Conservation (phyloP, 495 filamentous ascomycete species). For the Trichoderma erinaceum region DNA sequence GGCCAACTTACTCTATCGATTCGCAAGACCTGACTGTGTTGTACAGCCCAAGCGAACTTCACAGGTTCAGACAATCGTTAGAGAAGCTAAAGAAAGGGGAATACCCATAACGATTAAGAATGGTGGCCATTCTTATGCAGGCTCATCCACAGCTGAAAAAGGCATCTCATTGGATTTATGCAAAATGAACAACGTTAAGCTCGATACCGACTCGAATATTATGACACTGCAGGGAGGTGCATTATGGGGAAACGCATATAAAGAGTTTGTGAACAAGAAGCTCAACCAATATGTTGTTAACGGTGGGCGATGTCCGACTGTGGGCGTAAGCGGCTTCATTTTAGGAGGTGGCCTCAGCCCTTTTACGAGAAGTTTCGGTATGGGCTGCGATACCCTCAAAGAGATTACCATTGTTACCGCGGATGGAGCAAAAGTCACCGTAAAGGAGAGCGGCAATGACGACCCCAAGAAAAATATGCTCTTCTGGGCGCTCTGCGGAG, state of each 20-base stretch:
- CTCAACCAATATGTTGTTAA: constrained; percentile 37
- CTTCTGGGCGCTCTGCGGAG: constrained; percentile 53
- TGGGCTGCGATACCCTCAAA: constrained; percentile 43
- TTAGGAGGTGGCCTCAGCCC: constrained; percentile 48
- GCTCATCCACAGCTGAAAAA: constrained; percentile 17
- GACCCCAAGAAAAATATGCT: constrained; percentile 40
- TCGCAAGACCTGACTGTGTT: constrained; percentile 19
- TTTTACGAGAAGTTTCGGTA: constrained; percentile 35
- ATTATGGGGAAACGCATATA: constrained; percentile 40
- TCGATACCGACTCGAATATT: constrained; percentile 17
- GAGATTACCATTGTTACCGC: constrained; percentile 44
- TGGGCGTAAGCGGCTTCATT: constrained; percentile 45
- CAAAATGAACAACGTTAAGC: constrained; percentile 17
- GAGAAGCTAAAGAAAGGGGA: constrained; percentile 11
- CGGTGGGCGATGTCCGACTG: constrained; percentile 46
- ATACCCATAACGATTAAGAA: constrained; percentile 21
- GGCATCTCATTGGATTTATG: constrained; percentile 21
- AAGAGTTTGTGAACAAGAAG: constrained; percentile 24
- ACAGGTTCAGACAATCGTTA: constrained; percentile 15
- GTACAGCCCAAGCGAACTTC: constrained; percentile 20
- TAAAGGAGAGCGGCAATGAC: constrained; percentile 33
- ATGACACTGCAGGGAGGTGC: constrained; percentile 42
- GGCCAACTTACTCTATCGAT: constrained; percentile 23
- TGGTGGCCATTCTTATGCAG: constrained; percentile 23
- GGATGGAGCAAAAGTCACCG: constrained; percentile 41